Conservation (phyloP, 495 filamentous ascomycete genomes). For the Hypoxylon intermedium region DNA sequence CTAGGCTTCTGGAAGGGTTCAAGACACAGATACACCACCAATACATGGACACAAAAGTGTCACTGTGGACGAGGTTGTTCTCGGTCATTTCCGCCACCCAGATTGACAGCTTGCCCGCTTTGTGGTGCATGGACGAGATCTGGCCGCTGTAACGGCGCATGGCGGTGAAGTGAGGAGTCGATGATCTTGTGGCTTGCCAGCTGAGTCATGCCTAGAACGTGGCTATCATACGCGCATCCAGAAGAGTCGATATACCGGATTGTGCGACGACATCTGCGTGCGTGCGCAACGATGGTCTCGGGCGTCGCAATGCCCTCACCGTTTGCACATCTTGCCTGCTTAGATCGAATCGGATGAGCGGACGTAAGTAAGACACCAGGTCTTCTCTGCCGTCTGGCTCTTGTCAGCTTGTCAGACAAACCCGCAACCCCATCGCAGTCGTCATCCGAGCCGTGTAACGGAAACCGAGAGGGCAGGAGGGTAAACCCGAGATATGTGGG, state of each 20-base stretch:
- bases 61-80: not conserved
- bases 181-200: slow-evolving; percentile 18
- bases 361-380: not conserved
- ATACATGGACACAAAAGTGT: too few relatives aligned
- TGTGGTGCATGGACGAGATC: too few relatives aligned
- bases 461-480: slow-evolving; percentile 26
- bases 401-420: not conserved
- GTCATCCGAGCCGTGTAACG: slow-evolving; percentile 13
- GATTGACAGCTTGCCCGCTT: not conserved
- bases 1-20: not conserved
- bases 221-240: too few relatives aligned
- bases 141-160: too few relatives aligned
- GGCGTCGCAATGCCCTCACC: not conserved
- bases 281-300: not conserved
- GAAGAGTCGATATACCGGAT: not conserved
- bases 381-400: too few relatives aligned
- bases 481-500: slow-evolving; percentile 11
- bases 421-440: slow-evolving; percentile 1
- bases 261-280: slow-evolving; percentile 1
- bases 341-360: too few relatives aligned
- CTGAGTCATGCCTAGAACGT: slow-evolving; percentile 17
- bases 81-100: not conserved
- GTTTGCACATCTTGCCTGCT: too few relatives aligned
- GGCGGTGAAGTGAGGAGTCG: slow-evolving; percentile 17
- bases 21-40: not conserved